These are phyloP conservation scores for Papiliotrema fonsecae DNA, from an alignment of 1,284 basidiomycete genomes.

Conservation along the genomic window DNA sequence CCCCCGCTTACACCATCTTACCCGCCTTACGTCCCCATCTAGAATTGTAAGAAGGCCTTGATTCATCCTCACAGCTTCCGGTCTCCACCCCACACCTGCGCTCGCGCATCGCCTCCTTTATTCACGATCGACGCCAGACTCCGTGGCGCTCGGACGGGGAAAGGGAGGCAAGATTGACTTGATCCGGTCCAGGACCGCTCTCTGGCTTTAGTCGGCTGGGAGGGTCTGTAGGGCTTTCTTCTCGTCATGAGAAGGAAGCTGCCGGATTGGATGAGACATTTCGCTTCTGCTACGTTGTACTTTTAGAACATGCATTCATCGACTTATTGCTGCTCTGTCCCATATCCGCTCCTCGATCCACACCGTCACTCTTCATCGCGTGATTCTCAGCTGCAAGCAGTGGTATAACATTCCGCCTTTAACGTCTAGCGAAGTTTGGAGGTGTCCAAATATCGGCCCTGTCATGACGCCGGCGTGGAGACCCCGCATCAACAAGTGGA, in stretches of 20 bases:
- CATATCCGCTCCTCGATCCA: neutral
- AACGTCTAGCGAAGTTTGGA: too few species aligned
- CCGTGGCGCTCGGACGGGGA: constrained; percentile 43
- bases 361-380: neutral
- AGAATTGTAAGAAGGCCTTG: too few species aligned
- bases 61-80: too few species aligned
- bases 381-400: neutral
- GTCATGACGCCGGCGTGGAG: too few species aligned
- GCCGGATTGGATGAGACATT: neutral
- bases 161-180: constrained; percentile 37
- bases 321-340: neutral
- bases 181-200: constrained; percentile 2
- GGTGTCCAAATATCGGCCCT: too few species aligned
- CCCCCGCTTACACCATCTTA: too few species aligned
- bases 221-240: constrained; percentile 2
- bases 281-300: neutral
- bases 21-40: too few species aligned
- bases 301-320: too few species aligned
- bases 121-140: constrained; percentile 43
- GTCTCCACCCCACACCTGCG: too few species aligned
- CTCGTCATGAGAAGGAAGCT: neutral
- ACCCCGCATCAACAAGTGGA: too few species aligned
- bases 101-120: constrained; percentile 29
- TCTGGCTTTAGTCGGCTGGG: constrained; percentile 5
- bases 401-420: neutral